Conservation (phyloP, 768 basidiomycete genomes). For the Solioccasus polychromus region DNA sequence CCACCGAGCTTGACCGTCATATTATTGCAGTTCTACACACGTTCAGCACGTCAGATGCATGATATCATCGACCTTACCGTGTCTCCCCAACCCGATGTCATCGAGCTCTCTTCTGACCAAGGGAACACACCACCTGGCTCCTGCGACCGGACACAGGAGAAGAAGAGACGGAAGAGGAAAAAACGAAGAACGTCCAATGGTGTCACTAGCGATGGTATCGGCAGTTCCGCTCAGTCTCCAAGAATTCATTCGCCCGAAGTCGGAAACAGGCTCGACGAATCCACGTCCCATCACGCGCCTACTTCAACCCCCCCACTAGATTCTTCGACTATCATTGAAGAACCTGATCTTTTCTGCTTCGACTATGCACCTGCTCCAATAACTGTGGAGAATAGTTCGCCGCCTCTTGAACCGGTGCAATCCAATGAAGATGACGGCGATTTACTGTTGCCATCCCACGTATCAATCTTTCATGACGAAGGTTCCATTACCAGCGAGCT, state of each 20-base stretch:
- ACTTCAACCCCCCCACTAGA: constrained; percentile 33
- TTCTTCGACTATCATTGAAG: constrained; percentile 16
- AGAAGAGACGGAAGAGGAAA: constrained; percentile 26
- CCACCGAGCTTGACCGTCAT: neutral
- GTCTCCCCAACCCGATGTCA: constrained; percentile 28
- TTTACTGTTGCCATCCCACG: constrained; percentile 69
- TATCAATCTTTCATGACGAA: constrained; percentile 44
- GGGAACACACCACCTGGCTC: constrained; percentile 6
- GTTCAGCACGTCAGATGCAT: constrained; percentile 19
- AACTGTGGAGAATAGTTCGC: constrained; percentile 17
- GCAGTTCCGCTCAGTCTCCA: constrained; percentile 18
- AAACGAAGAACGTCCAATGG: constrained; percentile 25
- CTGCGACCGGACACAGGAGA: constrained; percentile 11
- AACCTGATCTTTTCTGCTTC: constrained; percentile 43
- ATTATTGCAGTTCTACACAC: too few relatives aligned
- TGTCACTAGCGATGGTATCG: constrained; percentile 8
- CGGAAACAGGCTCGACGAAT: constrained; percentile 2
- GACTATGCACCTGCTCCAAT: constrained; percentile 45
- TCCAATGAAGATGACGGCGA: constrained; percentile 13
- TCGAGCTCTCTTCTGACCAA: constrained; percentile 31
- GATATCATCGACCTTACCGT: constrained; percentile 35
- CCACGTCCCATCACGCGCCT: constrained; percentile 35
- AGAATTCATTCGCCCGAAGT: constrained; percentile 18
- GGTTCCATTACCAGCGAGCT: constrained; percentile 44
- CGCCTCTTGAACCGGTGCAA: constrained; percentile 14